A percentile compares a stretch with the other conserved stretches of the same genome.
Evolutionary conservation across 2,329 filamentous ascomycete genomes (phyloP).

Genomic region (Botrytis deweyae): DNA sequence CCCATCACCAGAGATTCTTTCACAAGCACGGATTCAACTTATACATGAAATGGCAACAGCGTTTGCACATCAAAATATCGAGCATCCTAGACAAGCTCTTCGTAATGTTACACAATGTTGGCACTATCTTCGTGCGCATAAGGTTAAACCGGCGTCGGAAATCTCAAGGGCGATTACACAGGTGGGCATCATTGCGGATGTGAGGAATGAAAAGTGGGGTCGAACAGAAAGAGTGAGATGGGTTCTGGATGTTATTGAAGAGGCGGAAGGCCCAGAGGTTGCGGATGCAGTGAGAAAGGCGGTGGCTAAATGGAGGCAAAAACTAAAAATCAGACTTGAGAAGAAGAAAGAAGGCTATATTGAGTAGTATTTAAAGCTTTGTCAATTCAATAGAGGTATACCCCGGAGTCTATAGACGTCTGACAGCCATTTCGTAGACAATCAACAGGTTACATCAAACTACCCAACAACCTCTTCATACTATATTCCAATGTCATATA

Average conservation of each 20-base stretch:
- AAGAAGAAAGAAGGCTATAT: neutral
- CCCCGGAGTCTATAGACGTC: neutral
- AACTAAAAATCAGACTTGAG: neutral
- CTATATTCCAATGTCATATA: neutral
- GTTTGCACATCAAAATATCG: slow-evolving; percentile 30
- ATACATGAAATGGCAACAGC: slow-evolving; percentile 33
- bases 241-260: slow-evolving; percentile 29
- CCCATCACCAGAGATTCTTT: slow-evolving; percentile 20
- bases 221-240: slow-evolving; percentile 29
- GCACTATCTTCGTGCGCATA: slow-evolving; percentile 31
- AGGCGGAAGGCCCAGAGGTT: slow-evolving; percentile 33
- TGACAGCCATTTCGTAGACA: neutral
- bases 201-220: slow-evolving; percentile 29
- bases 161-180: slow-evolving; percentile 32
- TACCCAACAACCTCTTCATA: neutral
- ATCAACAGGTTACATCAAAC: neutral
- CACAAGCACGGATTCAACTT: slow-evolving; percentile 26
- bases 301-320: slow-evolving; percentile 27
- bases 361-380: neutral
- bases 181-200: slow-evolving; percentile 29
- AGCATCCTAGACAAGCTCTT: slow-evolving; percentile 28
- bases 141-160: slow-evolving; percentile 25
- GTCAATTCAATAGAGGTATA: neutral
- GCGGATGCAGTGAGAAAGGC: slow-evolving; percentile 28
- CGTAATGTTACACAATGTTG: slow-evolving; percentile 35